Evolutionary conservation across 176 grass and related monocot species (phyloP), one percentile per base, ranked within the genome.

Genomic region (Aegilops sharonensis): DNA sequence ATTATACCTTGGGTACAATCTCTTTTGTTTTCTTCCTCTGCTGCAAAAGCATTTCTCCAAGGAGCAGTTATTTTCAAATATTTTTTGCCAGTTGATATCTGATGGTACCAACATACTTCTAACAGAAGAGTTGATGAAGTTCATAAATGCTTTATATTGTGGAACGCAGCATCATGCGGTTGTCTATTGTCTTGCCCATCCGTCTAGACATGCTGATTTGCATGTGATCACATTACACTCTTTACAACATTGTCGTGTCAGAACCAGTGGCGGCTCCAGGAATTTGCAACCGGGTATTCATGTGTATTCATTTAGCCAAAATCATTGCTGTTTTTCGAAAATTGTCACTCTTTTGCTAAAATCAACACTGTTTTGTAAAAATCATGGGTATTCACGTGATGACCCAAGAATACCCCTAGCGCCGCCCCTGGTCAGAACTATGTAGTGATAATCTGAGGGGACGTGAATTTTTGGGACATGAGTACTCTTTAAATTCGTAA

Each of bases 41-140:
- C 77, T 85, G 62, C 64, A 37, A 67, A 89, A 82, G 64, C 82
- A 91, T 85, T 88, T 73, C 65, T 40, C 34, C 54, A 72, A 71
- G 81, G 85, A 75, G 77, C 77, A 77, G 29, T 61, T 82, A 32
- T 25, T 72, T 79, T 81, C 35, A 43, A 57, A 75, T 60, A 83
- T 78, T 86, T 78, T 77, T 39, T 74, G 81, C 52, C 43, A 21
- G 78, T 85, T 29, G 68, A 40, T 87, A 70, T 48, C 61, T 84
- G 68, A 71, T 78, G 71, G 65, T 82, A 88, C 56, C 54, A 65
- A 78, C n/a, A 78, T 64, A 37, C 31, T 72, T 81, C 70, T 82
- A 78, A 88, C 82, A 37, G 43, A 78, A 78, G 70, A 79, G 43
- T 39, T 72, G 64, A 20, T 71, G 85, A 79, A 64, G 39, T 70